Percentiles rank a stretch among this genome's conserved stretches.
phyloP scores from a whole-genome alignment of 768 basidiomycete species.

The Leccinum variicolor region DNA sequence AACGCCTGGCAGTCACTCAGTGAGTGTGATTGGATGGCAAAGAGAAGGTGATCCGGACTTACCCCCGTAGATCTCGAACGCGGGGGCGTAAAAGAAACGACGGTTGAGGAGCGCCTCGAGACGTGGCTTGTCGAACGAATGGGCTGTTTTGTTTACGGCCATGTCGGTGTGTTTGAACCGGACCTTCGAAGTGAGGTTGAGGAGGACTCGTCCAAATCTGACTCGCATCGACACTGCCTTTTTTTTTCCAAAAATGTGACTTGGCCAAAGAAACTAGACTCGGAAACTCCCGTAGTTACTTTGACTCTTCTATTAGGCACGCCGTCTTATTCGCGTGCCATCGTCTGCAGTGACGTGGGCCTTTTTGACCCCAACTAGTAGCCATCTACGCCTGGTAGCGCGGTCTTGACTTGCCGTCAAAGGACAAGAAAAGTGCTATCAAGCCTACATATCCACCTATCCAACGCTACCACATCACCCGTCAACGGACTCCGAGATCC shows the following conservation, averaged over 20 bases:
- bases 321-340: too few relatives aligned
- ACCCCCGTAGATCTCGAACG: constrained; percentile 99
- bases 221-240: constrained; percentile 19
- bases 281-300: background rate
- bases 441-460: constrained; percentile 1
- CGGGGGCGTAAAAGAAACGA: constrained; percentile 96
- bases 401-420: background rate
- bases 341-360: too few relatives aligned
- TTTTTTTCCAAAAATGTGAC: background rate
- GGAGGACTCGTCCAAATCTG: constrained; percentile 21
- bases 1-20: constrained; percentile 57
- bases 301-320: too few relatives aligned
- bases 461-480: background rate
- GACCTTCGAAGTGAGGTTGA: background rate
- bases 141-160: constrained; percentile 73
- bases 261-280: background rate
- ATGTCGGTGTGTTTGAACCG: constrained; percentile 26
- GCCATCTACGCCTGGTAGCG: too few relatives aligned
- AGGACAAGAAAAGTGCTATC: too few relatives aligned
- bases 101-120: constrained; percentile 85
- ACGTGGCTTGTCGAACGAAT: constrained; percentile 81
- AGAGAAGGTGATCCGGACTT: constrained; percentile 16
- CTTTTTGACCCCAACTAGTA: too few relatives aligned
- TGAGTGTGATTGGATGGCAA: background rate
- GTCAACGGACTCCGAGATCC: background rate